These are phyloP conservation scores for Solanum hybrid DNA, from an alignment of 305 asterid genomes.

Conservation along the genomic window DNA sequence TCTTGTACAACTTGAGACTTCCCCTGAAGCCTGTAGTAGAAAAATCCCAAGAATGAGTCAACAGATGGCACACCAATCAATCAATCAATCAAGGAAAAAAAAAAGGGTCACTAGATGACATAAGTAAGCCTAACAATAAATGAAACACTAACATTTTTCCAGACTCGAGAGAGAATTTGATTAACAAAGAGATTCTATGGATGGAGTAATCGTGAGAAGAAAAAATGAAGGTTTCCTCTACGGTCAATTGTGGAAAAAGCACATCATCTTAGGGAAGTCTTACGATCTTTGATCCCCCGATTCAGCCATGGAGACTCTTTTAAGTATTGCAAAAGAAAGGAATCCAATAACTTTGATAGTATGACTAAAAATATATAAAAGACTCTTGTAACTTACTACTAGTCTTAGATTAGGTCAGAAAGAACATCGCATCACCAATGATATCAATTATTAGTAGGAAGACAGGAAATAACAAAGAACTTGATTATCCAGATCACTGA, in stretches of 20 bases:
- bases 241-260: background rate
- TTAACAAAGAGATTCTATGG: background rate
- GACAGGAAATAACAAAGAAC: background rate
- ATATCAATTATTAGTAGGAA: background rate
- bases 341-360: background rate
- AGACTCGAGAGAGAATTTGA: background rate
- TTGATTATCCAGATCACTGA: background rate
- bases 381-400: background rate
- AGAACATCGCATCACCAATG: background rate
- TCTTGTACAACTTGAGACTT: conserved; percentile 93
- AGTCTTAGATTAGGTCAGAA: background rate
- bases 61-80: background rate
- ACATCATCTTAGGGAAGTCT: background rate
- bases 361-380: background rate
- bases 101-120: background rate
- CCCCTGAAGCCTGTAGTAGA: conserved; percentile 77
- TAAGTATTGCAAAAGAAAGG: background rate
- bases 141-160: background rate
- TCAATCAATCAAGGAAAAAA: background rate
- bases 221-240: background rate
- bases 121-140: background rate
- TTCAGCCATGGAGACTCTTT: background rate
- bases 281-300: background rate
- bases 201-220: background rate
- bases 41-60: conserved; percentile 8